A percentile compares a stretch with the other conserved stretches of the same genome.
Evolutionary conservation across 2,329 filamentous ascomycete species (phyloP).

Genomic region (Colletotrichum sp.): DNA sequence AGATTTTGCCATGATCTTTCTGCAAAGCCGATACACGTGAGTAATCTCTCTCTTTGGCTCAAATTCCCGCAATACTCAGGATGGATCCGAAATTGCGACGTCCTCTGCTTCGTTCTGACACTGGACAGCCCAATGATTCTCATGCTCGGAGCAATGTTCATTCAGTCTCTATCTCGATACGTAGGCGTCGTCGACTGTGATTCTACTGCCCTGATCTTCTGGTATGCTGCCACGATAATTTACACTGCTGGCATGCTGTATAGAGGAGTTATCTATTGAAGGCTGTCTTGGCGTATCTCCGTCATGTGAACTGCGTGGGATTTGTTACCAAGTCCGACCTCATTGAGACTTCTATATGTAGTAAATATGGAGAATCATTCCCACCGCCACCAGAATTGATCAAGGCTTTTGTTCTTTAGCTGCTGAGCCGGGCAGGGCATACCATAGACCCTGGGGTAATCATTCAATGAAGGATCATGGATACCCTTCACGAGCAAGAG

Average conservation of each 20-base stretch:
- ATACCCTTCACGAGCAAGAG: neutral
- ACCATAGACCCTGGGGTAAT: neutral
- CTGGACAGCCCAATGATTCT: neutral
- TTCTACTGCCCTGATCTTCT: neutral
- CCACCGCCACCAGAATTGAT: neutral
- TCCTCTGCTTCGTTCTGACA: neutral
- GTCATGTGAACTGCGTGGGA: too few relatives aligned
- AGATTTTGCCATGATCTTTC: neutral
- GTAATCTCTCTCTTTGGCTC: neutral
- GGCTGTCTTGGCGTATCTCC: too few relatives aligned
- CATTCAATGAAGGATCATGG: neutral
- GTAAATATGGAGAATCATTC: neutral
- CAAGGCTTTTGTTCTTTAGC: neutral
- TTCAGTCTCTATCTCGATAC: neutral
- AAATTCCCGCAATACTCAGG: too few relatives aligned
- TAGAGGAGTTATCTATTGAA: neutral
- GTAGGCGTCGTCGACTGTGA: neutral
- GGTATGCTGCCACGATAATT: neutral
- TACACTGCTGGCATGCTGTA: neutral
- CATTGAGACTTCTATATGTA: too few relatives aligned
- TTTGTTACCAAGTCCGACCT: too few relatives aligned
- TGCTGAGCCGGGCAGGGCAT: neutral
- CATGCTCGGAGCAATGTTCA: neutral
- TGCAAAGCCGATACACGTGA: neutral
- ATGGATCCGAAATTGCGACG: too few relatives aligned